Percentiles rank a stretch among this genome's conserved stretches.
Conservation (phyloP, 2,329 filamentous ascomycete species). For the Plectosphaerella sp. region DNA sequence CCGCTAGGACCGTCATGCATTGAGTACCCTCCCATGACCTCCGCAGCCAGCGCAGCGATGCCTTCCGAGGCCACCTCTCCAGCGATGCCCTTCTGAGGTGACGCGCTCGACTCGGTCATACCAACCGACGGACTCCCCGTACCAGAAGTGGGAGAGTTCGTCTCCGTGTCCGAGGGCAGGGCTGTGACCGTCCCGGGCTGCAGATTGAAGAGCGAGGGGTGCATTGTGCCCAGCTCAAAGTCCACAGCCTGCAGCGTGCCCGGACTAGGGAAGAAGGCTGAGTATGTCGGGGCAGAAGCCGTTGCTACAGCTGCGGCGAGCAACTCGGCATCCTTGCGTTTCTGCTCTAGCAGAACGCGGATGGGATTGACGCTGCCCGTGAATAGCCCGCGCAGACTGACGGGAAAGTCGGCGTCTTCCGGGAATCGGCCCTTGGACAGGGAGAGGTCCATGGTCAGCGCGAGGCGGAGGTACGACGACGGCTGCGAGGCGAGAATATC, state of each 20-base stretch:
- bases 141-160: conserved; percentile 8
- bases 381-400: conserved; percentile 30
- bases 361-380: conserved; percentile 30
- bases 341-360: conserved; percentile 22
- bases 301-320: not conserved
- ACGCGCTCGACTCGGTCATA: conserved; percentile 4
- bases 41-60: conserved; percentile 23
- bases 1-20: conserved; percentile 18
- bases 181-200: conserved; percentile 6
- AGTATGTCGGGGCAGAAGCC: not conserved
- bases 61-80: conserved; percentile 14
- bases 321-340: conserved; percentile 8
- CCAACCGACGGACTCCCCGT: not conserved
- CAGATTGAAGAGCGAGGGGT: conserved; percentile 7
- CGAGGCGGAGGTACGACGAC: conserved; percentile 34
- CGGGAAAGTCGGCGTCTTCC: conserved; percentile 35
- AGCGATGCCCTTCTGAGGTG: conserved; percentile 1
- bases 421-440: conserved; percentile 35
- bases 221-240: conserved; percentile 6
- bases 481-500: conserved; percentile 35
- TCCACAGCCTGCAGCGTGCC: conserved; percentile 2
- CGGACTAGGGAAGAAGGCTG: not conserved
- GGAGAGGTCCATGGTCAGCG: conserved; percentile 37
- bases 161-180: conserved; percentile 15
- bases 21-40: conserved; percentile 26